phyloP scores from a whole-genome alignment of 2,329 filamentous ascomycete genomes.

The Chaetoscypha palmicola region DNA sequence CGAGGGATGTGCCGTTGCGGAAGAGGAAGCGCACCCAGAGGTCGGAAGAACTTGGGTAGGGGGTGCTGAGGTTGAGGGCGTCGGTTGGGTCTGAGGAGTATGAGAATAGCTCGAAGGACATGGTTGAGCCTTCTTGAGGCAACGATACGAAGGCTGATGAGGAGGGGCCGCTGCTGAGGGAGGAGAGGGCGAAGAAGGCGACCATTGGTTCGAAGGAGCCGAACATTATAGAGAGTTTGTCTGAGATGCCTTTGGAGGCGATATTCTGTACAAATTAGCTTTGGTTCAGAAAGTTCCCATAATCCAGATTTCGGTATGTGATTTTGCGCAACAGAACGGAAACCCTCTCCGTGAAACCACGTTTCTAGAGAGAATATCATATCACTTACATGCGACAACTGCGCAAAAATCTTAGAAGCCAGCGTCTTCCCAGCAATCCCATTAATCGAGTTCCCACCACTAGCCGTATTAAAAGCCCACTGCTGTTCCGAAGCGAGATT shows the following conservation, averaged over 20 bases:
- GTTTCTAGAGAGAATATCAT: too few species aligned
- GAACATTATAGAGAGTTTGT: constrained; percentile 48
- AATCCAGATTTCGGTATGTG: too few species aligned
- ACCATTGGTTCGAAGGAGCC: constrained; percentile 49
- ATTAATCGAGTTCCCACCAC: constrained; percentile 42
- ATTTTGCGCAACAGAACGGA: too few species aligned
- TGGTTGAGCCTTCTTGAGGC: constrained; percentile 64
- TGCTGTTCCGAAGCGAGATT: constrained; percentile 63
- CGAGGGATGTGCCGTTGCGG: constrained; percentile 38
- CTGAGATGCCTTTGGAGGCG: constrained; percentile 32
- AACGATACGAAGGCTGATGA: constrained; percentile 43
- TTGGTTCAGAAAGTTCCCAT: too few species aligned
- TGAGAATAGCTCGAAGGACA: constrained; percentile 60
- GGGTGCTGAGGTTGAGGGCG: constrained; percentile 12
- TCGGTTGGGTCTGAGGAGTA: constrained; percentile 30
- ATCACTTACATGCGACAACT: constrained; percentile 31
- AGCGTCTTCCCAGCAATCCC: constrained; percentile 49
- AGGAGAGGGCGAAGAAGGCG: constrained; percentile 45
- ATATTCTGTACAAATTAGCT: too few species aligned
- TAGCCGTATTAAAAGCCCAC: constrained; percentile 51
- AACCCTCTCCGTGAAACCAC: too few species aligned
- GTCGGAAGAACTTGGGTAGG: constrained; percentile 25
- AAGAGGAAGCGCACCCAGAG: constrained; percentile 52
- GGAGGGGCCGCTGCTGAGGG: constrained; percentile 33
- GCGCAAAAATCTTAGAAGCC: constrained; percentile 37